A percentile compares a stretch with the other conserved stretches of the same genome.
phyloP scores from a whole-genome alignment of 1,139 yeast genomes.

The Yamadazyma atlantica region DNA sequence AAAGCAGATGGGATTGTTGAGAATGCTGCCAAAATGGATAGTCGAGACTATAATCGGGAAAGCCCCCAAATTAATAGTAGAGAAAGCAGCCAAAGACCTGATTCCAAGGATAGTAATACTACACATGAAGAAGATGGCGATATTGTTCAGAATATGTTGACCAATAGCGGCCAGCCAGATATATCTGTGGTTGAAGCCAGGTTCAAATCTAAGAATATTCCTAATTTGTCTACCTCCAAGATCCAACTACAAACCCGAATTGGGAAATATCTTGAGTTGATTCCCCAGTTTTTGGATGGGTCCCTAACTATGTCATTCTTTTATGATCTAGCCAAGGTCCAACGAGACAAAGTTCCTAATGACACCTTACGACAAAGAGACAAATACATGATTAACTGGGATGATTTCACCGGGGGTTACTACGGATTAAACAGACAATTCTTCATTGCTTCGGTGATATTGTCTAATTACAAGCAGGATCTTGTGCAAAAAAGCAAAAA shows the following conservation, averaged over 20 bases:
- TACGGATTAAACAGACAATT: slow-evolving; percentile 60
- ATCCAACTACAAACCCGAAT: slow-evolving; percentile 23
- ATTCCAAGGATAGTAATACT: no score
- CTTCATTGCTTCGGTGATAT: slow-evolving; percentile 41
- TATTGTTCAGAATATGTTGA: neutral
- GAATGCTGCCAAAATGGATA: neutral
- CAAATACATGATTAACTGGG: slow-evolving; percentile 46
- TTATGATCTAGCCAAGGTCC: slow-evolving; percentile 47
- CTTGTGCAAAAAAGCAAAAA: slow-evolving; percentile 24
- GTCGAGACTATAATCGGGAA: neutral
- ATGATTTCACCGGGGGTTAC: slow-evolving; percentile 56
- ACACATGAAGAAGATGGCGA: no score
- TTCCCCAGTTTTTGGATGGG: slow-evolving; percentile 48
- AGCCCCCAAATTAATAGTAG: neutral
- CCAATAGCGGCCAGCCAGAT: slow-evolving; percentile 5
- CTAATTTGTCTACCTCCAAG: slow-evolving; percentile 28
- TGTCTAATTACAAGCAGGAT: slow-evolving; percentile 24
- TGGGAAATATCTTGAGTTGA: slow-evolving; percentile 26
- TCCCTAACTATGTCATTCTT: slow-evolving; percentile 40
- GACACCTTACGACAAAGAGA: slow-evolving; percentile 50
- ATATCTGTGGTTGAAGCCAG: slow-evolving; percentile 18
- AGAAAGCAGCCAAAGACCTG: neutral
- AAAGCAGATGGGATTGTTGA: slow-evolving; percentile 3
- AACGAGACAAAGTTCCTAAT: slow-evolving; percentile 34
- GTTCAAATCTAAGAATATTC: slow-evolving; percentile 23